Evolutionary conservation across 192 early-diverging fungal genomes (phyloP).

Genomic region (Coemansia sp.): DNA sequence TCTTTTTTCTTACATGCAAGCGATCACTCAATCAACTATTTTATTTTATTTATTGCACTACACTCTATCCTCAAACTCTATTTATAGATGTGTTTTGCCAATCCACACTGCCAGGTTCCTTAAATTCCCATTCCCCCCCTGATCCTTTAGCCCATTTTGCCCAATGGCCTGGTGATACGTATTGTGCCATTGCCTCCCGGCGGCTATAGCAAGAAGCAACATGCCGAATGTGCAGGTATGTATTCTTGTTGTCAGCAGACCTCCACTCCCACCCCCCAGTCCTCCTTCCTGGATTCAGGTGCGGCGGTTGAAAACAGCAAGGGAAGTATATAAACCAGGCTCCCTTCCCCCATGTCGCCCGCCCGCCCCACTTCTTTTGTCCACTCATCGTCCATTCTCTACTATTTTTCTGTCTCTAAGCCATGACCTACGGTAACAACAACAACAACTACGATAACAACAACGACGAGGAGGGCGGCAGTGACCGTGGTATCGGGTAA

Average conservation of each 20-base stretch:
- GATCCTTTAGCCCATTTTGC: neutral
- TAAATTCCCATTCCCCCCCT: neutral
- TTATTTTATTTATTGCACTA: constrained; percentile 37
- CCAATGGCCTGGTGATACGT: constrained; percentile 3
- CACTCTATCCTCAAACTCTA: neutral
- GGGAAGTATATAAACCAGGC: neutral
- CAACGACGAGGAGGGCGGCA: constrained; percentile 18
- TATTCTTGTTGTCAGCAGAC: neutral
- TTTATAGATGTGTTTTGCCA: neutral
- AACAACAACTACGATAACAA: constrained; percentile 23
- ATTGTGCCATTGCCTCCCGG: no score
- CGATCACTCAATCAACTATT: constrained; percentile 45
- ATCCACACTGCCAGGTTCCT: neutral
- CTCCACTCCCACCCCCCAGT: neutral
- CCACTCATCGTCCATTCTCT: neutral
- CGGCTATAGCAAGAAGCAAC: no score
- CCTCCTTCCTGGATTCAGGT: neutral
- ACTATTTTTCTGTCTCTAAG: neutral
- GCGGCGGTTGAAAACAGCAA: neutral
- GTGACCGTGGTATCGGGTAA: constrained; percentile 39
- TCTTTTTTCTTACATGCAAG: constrained; percentile 6
- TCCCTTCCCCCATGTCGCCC: no score
- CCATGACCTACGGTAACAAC: constrained; percentile 21
- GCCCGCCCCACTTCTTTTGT: neutral
- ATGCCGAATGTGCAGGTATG: no score